Percentiles rank a stretch among this genome's conserved stretches.
phyloP scores from a whole-genome alignment of 495 filamentous ascomycete genomes.

The Penicillium canariense region DNA sequence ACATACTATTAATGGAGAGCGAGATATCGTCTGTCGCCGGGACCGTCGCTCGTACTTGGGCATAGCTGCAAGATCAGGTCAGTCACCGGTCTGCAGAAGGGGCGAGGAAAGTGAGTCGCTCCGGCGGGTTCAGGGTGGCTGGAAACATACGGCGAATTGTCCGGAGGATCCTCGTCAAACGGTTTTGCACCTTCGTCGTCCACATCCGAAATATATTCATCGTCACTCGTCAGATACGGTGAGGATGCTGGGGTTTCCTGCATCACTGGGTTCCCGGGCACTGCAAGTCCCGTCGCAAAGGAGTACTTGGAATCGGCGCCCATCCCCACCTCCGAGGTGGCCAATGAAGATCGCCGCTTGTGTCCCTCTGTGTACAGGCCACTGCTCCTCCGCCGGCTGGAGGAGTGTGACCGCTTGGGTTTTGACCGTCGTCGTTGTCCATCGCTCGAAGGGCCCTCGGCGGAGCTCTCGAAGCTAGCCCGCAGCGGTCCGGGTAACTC shows the following conservation, averaged over 20 bases:
- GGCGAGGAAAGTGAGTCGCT: neutral
- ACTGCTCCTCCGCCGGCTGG: conserved; percentile 19
- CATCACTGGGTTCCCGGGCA: conserved; percentile 22
- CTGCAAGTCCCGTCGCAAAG: conserved; percentile 29
- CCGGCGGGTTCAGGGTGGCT: neutral
- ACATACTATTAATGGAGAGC: conserved; percentile 68
- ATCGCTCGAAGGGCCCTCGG: conserved; percentile 18
- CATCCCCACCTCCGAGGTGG: conserved; percentile 29
- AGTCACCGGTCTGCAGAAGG: neutral
- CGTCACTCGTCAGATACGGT: conserved; percentile 22
- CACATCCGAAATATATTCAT: conserved; percentile 23
- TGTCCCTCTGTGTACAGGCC: conserved; percentile 9
- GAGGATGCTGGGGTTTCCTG: conserved; percentile 23
- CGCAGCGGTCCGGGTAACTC: neutral
- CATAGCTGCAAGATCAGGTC: conserved; percentile 34
- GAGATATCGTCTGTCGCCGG: conserved; percentile 67
- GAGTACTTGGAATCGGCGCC: conserved; percentile 31
- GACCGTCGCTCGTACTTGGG: conserved; percentile 77
- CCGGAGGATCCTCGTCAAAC: conserved; percentile 29
- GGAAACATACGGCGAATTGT: conserved; percentile 27
- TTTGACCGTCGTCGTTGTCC: conserved; percentile 2
- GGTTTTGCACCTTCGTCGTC: conserved; percentile 27
- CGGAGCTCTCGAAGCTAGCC: conserved; percentile 16
- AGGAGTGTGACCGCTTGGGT: conserved; percentile 19
- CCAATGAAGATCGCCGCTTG: conserved; percentile 24